Evolutionary conservation across 2,329 filamentous ascomycete species (phyloP).

Genomic region (Colletotrichum nymphaeae): DNA sequence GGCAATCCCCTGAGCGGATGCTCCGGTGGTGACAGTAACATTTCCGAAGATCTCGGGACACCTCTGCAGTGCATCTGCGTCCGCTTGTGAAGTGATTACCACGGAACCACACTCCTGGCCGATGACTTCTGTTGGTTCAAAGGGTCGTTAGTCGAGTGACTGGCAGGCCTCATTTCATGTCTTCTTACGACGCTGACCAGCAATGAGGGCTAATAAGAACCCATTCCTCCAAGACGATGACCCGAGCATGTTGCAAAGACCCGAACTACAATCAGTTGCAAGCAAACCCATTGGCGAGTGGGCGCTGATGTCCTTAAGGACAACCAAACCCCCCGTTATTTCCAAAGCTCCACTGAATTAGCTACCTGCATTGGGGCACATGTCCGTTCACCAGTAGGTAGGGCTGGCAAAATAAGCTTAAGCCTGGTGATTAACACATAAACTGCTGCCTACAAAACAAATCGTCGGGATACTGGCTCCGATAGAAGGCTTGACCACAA

Average conservation of each 20-base stretch:
- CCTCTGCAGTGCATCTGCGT: background rate
- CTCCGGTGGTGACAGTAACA: background rate
- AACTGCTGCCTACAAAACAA: no score
- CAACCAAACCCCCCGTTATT: background rate
- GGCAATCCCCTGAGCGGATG: background rate
- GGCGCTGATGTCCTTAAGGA: background rate
- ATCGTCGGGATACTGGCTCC: no score
- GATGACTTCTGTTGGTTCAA: background rate
- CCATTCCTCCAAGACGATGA: background rate
- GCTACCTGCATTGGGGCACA: background rate
- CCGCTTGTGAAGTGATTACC: background rate
- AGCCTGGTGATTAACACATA: background rate
- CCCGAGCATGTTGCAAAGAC: background rate
- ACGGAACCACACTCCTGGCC: background rate
- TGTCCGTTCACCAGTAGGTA: background rate
- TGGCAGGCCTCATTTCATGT: background rate
- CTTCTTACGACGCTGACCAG: background rate
- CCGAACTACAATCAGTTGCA: background rate
- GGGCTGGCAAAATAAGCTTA: background rate
- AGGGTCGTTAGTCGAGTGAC: background rate
- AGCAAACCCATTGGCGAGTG: background rate
- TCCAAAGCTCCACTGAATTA: background rate
- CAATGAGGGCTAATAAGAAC: background rate
- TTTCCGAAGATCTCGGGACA: background rate
- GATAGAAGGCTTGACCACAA: no score